These are phyloP conservation scores for Casuarina equisetifolia DNA, from an alignment of 306 rosid species.

Conservation along the genomic window DNA sequence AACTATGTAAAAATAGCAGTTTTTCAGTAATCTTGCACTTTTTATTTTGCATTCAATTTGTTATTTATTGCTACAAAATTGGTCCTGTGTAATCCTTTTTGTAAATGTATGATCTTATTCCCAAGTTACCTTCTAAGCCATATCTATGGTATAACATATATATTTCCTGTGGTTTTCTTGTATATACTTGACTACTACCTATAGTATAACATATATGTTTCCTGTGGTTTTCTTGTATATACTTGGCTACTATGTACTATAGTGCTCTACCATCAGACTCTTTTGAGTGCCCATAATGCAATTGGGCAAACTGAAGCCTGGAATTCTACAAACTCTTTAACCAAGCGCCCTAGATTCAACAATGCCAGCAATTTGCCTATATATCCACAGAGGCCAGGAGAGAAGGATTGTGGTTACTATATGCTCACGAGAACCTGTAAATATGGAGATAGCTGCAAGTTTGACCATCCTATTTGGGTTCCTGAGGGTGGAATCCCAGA, in stretches of 20 bases:
- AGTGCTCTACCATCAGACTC: slow-evolving; percentile 88
- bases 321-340: slow-evolving; percentile 79
- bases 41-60: slow-evolving; percentile 16
- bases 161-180: slow-evolving; percentile 59
- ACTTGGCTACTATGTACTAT: slow-evolving; percentile 68
- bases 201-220: slow-evolving; percentile 64
- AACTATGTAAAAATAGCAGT: slow-evolving; percentile 4
- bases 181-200: slow-evolving; percentile 65
- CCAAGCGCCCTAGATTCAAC: slow-evolving; percentile 97
- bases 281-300: slow-evolving; percentile 70
- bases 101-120: slow-evolving; percentile 35
- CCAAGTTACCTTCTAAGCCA: slow-evolving; percentile 52
- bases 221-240: slow-evolving; percentile 59
- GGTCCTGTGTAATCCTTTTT: slow-evolving; percentile 30
- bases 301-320: slow-evolving; percentile 95
- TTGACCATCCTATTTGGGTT: slow-evolving; percentile 99
- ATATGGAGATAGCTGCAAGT: slow-evolving; percentile 98
- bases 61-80: slow-evolving; percentile 20
- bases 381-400: slow-evolving; percentile 99
- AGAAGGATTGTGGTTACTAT: slow-evolving; percentile 98
- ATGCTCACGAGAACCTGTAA: slow-evolving; percentile 99
- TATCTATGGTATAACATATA: slow-evolving; percentile 65
- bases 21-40: slow-evolving; percentile 2
- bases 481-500: slow-evolving; percentile 99
- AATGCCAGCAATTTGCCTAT: slow-evolving; percentile 82